phyloP scores from a whole-genome alignment of 2,329 filamentous ascomycete species.

The Cytospora leucostoma region DNA sequence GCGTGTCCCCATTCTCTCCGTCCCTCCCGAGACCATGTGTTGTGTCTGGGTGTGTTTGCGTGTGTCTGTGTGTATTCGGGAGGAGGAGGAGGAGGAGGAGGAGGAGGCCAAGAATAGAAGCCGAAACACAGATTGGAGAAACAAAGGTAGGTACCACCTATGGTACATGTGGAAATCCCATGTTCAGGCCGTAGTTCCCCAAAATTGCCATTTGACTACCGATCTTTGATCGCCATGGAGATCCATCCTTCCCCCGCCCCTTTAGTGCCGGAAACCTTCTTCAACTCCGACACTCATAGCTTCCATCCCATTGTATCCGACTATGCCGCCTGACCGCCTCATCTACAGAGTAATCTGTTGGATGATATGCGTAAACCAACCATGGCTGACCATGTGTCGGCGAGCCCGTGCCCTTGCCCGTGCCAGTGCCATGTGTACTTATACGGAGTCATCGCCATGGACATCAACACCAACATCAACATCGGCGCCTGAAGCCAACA shows the following conservation, averaged over 20 bases:
- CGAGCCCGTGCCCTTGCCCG: not conserved
- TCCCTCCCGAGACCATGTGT: not conserved
- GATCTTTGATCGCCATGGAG: too few species aligned
- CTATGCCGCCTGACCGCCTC: not conserved
- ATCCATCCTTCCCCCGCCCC: not conserved
- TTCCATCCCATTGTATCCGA: not conserved
- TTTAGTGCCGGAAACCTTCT: not conserved
- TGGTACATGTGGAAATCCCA: not conserved
- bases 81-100: not conserved
- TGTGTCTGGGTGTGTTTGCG: not conserved
- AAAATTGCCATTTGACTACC: too few species aligned
- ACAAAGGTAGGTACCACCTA: not conserved
- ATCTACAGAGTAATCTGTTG: not conserved
- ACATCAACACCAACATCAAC: not conserved
- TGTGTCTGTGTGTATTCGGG: not conserved
- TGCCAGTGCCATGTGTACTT: not conserved
- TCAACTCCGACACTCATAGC: not conserved
- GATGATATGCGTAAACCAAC: not conserved
- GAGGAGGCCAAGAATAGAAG: not conserved
- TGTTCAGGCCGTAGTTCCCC: not conserved
- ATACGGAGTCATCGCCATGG: not conserved
- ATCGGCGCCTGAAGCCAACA: too few species aligned
- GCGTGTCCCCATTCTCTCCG: not conserved
- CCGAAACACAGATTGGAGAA: not conserved
- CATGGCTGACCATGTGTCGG: not conserved